phyloP scores from a whole-genome alignment of 75 land plant genomes.

The Sequoia sempervirens region DNA sequence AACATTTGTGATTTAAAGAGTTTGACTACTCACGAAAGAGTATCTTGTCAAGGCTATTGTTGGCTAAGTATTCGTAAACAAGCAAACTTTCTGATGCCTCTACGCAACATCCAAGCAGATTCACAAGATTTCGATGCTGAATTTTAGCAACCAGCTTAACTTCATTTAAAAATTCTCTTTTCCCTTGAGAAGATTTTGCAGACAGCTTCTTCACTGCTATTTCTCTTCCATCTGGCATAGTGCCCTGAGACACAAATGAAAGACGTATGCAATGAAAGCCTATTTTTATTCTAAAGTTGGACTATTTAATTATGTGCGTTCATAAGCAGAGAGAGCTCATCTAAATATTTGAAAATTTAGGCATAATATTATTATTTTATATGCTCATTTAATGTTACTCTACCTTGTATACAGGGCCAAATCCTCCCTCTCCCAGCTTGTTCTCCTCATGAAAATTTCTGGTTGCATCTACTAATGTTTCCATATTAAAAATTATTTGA shows the following conservation, averaged over 20 bases:
- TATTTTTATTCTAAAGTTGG: not conserved
- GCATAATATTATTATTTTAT: not conserved
- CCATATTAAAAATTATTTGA: not conserved
- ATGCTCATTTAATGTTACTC: not conserved
- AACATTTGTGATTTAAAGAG: no score
- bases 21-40: no score
- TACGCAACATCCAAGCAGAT: no score
- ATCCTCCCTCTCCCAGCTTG: no score
- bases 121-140: no score
- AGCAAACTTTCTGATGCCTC: no score
- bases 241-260: not conserved
- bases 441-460: no score
- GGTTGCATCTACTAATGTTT: not conserved
- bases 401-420: not conserved
- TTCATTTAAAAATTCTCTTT: not conserved
- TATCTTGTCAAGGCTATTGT: no score
- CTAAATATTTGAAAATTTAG: not conserved
- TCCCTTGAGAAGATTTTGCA: not conserved
- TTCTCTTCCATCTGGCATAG: not conserved
- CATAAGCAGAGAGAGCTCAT: not conserved
- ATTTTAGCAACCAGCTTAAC: not conserved
- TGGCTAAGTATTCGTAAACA: no score
- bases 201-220: not conserved
- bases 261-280: not conserved
- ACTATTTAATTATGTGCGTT: not conserved